Evolutionary conservation across 1,284 basidiomycete genomes (phyloP).

Genomic region (Testicularia cyperi): DNA sequence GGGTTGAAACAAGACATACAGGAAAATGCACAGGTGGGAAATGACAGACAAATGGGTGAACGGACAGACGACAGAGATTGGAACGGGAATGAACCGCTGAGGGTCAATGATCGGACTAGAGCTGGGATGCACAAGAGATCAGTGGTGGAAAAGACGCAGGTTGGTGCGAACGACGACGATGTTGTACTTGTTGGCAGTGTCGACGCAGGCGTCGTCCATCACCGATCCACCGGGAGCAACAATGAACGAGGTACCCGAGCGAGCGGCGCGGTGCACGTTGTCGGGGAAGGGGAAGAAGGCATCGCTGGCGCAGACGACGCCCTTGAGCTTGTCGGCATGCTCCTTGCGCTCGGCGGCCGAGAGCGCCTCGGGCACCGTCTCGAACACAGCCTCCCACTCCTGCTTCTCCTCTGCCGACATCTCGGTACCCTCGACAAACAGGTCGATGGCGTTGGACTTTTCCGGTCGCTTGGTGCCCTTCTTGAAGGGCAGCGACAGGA

Average conservation of each 20-base stretch:
- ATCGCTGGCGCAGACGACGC: constrained; percentile 89
- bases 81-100: too few species aligned
- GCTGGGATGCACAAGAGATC: too few species aligned
- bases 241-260: constrained; percentile 88
- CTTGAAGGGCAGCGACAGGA: constrained; percentile 89
- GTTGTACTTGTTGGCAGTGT: constrained; percentile 53
- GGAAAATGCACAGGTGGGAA: too few species aligned
- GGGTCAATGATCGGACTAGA: too few species aligned
- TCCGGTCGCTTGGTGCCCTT: constrained; percentile 96
- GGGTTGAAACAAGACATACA: too few species aligned
- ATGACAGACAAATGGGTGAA: too few species aligned
- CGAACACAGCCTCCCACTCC: constrained; percentile 90
- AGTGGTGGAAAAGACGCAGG: constrained; percentile 60
- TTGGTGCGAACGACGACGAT: constrained; percentile 58
- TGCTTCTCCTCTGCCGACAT: constrained; percentile 67
- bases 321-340: constrained; percentile 62
- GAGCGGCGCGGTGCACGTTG: constrained; percentile 89
- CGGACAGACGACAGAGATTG: too few species aligned
- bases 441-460: constrained; percentile 95
- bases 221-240: constrained; percentile 93
- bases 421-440: constrained; percentile 80
- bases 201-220: constrained; percentile 72
- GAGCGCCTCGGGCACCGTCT: constrained; percentile 71
- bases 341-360: constrained; percentile 69
- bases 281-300: constrained; percentile 99